Percentiles rank a stretch among this genome's conserved stretches.
Evolutionary conservation across 495 filamentous ascomycete genomes (phyloP).

Genomic region (Acidiella bohemica): DNA sequence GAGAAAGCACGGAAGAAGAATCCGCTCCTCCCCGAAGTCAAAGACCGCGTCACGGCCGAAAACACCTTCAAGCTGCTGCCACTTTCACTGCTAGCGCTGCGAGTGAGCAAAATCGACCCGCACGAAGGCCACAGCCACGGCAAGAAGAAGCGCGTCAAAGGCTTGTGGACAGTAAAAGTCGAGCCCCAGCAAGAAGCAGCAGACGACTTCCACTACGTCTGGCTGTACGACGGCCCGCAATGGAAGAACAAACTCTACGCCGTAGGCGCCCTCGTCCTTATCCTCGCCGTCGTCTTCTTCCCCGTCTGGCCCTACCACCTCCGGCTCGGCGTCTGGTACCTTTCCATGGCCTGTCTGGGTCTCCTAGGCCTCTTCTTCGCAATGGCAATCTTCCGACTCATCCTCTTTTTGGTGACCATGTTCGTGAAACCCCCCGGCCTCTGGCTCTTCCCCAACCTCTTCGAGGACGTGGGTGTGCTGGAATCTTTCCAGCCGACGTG

Average conservation of each 20-base stretch:
- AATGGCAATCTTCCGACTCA: constrained; percentile 92
- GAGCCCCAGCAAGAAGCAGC: constrained; percentile 90
- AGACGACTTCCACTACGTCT: constrained; percentile 89
- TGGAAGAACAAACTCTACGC: constrained; percentile 88
- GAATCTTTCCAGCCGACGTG: constrained; percentile 93
- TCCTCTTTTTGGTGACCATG: constrained; percentile 87
- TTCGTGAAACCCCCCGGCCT: constrained; percentile 74
- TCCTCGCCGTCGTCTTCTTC: constrained; percentile 86
- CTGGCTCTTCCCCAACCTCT: constrained; percentile 96
- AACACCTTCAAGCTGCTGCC: constrained; percentile 92
- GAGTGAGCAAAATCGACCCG: constrained; percentile 73
- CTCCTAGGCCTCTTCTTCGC: constrained; percentile 90
- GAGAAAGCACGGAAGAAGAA: constrained; percentile 78
- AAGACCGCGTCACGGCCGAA: constrained; percentile 71
- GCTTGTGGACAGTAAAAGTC: constrained; percentile 89
- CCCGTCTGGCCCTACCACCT: constrained; percentile 90
- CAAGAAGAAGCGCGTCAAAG: constrained; percentile 75
- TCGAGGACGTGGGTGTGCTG: constrained; percentile 97
- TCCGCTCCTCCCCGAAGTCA: constrained; percentile 68
- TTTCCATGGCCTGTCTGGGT: constrained; percentile 87
- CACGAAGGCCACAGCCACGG: constrained; percentile 64
- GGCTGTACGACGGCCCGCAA: constrained; percentile 89
- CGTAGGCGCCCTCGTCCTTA: constrained; percentile 59
- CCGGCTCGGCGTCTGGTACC: constrained; percentile 91
- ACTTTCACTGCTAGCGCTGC: constrained; percentile 84